A percentile compares a stretch with the other conserved stretches of the same genome.
Evolutionary conservation across 1,139 yeast species (phyloP).

Genomic region (Saccharomyces hybrid): DNA sequence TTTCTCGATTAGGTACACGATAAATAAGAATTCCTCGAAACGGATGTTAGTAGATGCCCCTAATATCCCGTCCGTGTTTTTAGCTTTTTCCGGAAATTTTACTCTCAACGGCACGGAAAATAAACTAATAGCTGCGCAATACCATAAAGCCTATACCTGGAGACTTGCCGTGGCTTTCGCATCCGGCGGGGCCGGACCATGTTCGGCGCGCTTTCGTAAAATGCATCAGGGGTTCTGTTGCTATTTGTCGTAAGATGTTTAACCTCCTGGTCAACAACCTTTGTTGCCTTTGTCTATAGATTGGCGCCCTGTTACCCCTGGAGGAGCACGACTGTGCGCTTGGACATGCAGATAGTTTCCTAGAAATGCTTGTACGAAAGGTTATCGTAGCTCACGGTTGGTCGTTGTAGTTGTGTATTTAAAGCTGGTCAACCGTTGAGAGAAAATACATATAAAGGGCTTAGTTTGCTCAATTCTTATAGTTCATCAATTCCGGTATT

Average conservation of each 20-base stretch:
- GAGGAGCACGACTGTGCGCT: neutral
- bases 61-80: neutral
- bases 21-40: neutral
- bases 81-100: neutral
- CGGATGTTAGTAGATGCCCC: neutral
- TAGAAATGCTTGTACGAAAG: neutral
- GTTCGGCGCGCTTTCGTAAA: neutral
- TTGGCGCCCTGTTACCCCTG: neutral
- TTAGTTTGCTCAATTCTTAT: neutral
- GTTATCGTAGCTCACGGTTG: neutral
- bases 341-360: neutral
- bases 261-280: neutral
- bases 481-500: neutral
- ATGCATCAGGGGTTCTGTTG: neutral
- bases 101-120: neutral
- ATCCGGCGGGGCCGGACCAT: neutral
- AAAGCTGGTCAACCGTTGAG: neutral
- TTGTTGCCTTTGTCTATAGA: neutral
- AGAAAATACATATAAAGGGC: neutral
- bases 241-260: neutral
- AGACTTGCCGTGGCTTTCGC: neutral
- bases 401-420: neutral
- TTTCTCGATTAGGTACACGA: neutral
- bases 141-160: neutral
- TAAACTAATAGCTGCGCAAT: neutral